Conservation (phyloP, 331 rosid genomes). For the Erythrophleum ivorense region DNA sequence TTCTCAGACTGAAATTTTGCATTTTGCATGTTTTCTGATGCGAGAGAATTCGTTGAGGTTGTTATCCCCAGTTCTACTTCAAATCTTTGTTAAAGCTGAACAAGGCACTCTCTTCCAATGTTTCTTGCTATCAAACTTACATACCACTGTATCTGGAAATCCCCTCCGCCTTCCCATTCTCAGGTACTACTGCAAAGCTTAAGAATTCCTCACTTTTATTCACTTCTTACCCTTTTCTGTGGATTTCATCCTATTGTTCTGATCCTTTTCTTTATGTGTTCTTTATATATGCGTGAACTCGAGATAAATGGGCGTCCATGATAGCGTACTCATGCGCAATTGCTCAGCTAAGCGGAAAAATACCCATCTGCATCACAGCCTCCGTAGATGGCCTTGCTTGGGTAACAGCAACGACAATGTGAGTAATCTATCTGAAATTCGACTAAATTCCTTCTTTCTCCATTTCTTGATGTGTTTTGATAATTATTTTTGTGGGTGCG, state of each 20-base stretch:
- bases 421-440: constrained; percentile 22
- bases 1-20: too few relatives aligned
- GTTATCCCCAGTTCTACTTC: background rate
- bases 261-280: background rate
- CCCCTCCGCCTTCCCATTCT: constrained; percentile 14
- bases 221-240: background rate
- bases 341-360: constrained; percentile 14
- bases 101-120: constrained; percentile 36
- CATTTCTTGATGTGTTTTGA: background rate
- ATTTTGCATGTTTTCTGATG: too few relatives aligned
- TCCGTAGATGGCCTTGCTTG: too few relatives aligned
- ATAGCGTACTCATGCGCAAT: constrained; percentile 31
- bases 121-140: constrained; percentile 33
- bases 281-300: constrained; percentile 37
- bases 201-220: background rate
- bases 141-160: constrained; percentile 22
- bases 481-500: background rate
- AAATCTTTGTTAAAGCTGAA: background rate
- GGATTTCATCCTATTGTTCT: background rate
- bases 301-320: constrained; percentile 14
- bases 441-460: background rate
- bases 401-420: constrained; percentile 42
- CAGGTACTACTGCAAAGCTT: constrained; percentile 28
- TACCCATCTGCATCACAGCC: constrained; percentile 36
- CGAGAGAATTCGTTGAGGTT: too few relatives aligned